Percentiles rank a stretch among this genome's conserved stretches.
Evolutionary conservation across 192 early-diverging fungal species (phyloP).

Genomic region (Chytriomyces sp.): DNA sequence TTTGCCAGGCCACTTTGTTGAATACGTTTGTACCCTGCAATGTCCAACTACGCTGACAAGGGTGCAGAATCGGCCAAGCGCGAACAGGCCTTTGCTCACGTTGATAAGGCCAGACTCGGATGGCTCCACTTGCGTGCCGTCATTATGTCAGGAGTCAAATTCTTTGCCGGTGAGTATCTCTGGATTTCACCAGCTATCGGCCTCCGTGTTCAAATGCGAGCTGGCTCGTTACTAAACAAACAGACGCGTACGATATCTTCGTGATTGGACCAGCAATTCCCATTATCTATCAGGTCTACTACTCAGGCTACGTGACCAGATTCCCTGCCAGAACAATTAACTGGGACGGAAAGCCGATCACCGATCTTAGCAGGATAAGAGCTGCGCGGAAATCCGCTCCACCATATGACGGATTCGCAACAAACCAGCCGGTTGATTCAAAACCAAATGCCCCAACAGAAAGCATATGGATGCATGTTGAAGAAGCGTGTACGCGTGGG

Average conservation of each 20-base stretch:
- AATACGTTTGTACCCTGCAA: too few species aligned
- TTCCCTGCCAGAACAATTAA: not conserved
- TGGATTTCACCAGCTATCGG: too few species aligned
- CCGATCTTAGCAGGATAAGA: too few species aligned
- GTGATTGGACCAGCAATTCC: slow-evolving; percentile 88
- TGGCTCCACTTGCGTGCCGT: too few species aligned
- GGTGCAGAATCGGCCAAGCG: not conserved
- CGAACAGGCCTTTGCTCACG: slow-evolving; percentile 31
- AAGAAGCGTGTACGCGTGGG: too few species aligned
- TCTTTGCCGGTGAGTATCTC: too few species aligned
- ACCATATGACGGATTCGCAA: too few species aligned
- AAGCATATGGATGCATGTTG: slow-evolving; percentile 66
- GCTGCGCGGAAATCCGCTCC: slow-evolving; percentile 32
- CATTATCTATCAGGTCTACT: too few species aligned
- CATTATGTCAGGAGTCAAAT: too few species aligned
- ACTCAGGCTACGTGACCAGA: slow-evolving; percentile 22
- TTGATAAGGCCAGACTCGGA: slow-evolving; percentile 50
- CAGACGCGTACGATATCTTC: slow-evolving; percentile 94
- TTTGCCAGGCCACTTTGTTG: too few species aligned
- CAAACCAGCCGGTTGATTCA: slow-evolving; percentile 16
- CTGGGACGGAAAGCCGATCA: not conserved
- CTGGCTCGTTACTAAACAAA: too few species aligned
- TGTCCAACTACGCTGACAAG: not conserved
- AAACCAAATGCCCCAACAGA: slow-evolving; percentile 16
- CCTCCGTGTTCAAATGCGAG: too few species aligned